Conservation (phyloP, 78 protist species). For the Andalucia godoyi region DNA sequence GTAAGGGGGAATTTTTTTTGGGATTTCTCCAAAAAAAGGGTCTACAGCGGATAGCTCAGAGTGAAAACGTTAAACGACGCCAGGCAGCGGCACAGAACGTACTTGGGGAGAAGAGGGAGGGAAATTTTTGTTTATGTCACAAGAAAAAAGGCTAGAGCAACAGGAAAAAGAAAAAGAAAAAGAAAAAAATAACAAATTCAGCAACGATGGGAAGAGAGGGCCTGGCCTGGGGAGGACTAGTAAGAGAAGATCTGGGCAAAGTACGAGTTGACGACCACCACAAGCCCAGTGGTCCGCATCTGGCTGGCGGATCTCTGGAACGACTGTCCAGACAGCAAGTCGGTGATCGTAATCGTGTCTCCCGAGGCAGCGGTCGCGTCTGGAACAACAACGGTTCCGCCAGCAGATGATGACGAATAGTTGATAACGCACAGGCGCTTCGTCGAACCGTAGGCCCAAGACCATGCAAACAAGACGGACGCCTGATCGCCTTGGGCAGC, state of each 20-base stretch:
- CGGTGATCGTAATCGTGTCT: constrained; percentile 45
- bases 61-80: no score
- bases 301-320: constrained; percentile 34
- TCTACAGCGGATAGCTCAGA: no score
- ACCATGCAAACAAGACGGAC: constrained; percentile 47
- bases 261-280: constrained; percentile 49
- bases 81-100: no score
- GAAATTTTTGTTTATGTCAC: no score
- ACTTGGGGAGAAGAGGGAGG: no score
- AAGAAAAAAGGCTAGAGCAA: background rate
- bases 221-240: no score
- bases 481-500: background rate
- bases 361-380: constrained; percentile 44
- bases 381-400: constrained; percentile 24
- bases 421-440: constrained; percentile 54
- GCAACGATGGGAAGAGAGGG: no score
- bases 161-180: background rate
- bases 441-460: constrained; percentile 30
- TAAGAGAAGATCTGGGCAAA: constrained; percentile 58
- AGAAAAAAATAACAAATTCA: constrained; percentile 11
- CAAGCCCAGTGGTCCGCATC: constrained; percentile 39
- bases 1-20: no score
- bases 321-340: constrained; percentile 28
- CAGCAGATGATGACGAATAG: constrained; percentile 31
- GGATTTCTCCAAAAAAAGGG: no score